These are phyloP conservation scores for Cryptosporidium sp. DNA, from an alignment of 169 alveolate genomes.

Conservation along the genomic window DNA sequence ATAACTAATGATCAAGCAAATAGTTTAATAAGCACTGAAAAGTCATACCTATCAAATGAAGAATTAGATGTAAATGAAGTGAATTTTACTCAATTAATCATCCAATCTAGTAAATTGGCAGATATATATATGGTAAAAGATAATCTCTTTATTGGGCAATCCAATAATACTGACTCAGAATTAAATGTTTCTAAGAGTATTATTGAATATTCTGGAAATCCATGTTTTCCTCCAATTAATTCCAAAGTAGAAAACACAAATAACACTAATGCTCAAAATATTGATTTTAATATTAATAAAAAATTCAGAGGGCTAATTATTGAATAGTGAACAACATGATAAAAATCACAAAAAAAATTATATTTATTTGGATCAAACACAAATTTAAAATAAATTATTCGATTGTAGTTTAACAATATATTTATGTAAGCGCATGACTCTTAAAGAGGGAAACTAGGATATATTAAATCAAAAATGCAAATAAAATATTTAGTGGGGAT, in stretches of 20 bases:
- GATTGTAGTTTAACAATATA: neutral
- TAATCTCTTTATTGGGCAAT: neutral
- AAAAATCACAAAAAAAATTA: neutral
- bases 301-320: conserved; percentile 9
- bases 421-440: conserved; percentile 32
- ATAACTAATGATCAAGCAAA: neutral
- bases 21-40: neutral
- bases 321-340: neutral
- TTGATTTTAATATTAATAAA: neutral
- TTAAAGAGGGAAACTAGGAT: conserved; percentile 27
- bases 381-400: neutral
- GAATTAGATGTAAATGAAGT: neutral
- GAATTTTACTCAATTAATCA: conserved; percentile 8
- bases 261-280: neutral
- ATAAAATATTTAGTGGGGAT: neutral
- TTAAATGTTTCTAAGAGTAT: neutral
- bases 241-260: neutral
- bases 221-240: neutral
- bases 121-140: conserved; percentile 25
- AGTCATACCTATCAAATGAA: neutral
- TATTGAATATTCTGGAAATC: neutral
- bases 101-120: neutral
- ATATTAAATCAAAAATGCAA: neutral
- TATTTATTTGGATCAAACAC: too few species aligned
- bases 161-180: neutral